Percentiles rank a stretch among this genome's conserved stretches.
These are phyloP conservation scores for Tylopilus felleus DNA, from an alignment of 768 basidiomycete genomes.

Conservation along the genomic window DNA sequence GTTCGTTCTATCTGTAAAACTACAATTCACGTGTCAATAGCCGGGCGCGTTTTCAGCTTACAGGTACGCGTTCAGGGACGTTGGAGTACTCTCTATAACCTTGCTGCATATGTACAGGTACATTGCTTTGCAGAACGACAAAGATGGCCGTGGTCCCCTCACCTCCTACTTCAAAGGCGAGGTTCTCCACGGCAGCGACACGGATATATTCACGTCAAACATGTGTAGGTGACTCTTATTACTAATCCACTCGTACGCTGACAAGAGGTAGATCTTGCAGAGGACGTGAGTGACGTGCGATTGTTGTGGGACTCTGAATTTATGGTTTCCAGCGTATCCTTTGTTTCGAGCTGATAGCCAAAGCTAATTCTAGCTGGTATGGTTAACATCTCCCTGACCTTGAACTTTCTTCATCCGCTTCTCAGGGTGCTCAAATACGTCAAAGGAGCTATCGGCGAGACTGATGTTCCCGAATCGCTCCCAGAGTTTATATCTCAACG, in stretches of 20 bases:
- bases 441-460: conserved; percentile 88
- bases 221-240: conserved; percentile 64
- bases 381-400: conserved; percentile 15
- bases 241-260: conserved; percentile 1
- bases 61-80: conserved; percentile 35
- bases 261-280: conserved; percentile 67
- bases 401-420: conserved; percentile 7
- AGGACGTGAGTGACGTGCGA: conserved; percentile 57
- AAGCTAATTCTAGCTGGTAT: conserved; percentile 74
- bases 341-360: conserved; percentile 78
- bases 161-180: conserved; percentile 99
- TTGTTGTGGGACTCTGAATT: not conserved
- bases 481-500: conserved; percentile 94
- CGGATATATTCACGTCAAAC: conserved; percentile 93
- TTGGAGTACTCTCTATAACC: not conserved
- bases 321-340: conserved; percentile 62
- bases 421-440: conserved; percentile 95
- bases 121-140: conserved; percentile 86
- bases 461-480: conserved; percentile 89
- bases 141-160: conserved; percentile 77
- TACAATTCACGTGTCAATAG: conserved; percentile 33
- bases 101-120: conserved; percentile 42
- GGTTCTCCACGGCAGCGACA: conserved; percentile 74
- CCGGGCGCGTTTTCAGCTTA: conserved; percentile 97
- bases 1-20: not conserved